Percentiles rank a stretch among this genome's conserved stretches.
Conservation (phyloP, 305 asterid genomes). For the Fraxinus albicans region DNA sequence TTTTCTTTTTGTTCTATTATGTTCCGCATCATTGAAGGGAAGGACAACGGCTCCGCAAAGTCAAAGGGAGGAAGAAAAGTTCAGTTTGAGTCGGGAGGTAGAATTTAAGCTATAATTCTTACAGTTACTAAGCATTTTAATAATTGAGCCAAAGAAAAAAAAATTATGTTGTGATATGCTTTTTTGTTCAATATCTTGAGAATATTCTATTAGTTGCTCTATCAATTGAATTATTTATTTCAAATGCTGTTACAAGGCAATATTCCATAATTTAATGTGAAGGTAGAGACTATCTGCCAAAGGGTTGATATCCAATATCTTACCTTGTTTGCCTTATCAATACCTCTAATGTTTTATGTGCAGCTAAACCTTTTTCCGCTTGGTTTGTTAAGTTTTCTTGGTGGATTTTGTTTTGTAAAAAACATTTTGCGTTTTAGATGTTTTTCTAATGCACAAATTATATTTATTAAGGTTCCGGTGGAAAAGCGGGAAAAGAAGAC, state of each 20-base stretch:
- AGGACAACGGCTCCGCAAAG: conserved; percentile 48
- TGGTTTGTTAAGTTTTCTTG: conserved; percentile 8
- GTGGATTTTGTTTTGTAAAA: conserved; percentile 7
- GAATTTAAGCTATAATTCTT: conserved; percentile 13
- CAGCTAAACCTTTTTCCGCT: background rate
- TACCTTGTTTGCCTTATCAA: conserved; percentile 14
- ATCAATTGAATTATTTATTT: conserved; percentile 13
- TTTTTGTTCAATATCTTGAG: background rate
- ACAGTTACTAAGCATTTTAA: background rate
- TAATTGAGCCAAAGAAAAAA: background rate
- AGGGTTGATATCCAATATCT: conserved; percentile 32
- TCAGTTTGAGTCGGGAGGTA: conserved; percentile 69
- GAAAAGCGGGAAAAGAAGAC: conserved; percentile 61
- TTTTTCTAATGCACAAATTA: conserved; percentile 13
- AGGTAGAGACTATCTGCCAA: conserved; percentile 30
- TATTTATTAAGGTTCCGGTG: conserved; percentile 32
- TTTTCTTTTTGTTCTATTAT: conserved; percentile 4
- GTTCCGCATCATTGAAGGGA: conserved; percentile 42
- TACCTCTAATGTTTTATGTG: conserved; percentile 6
- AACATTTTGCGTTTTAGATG: background rate
- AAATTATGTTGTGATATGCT: background rate
- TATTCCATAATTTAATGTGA: conserved; percentile 48
- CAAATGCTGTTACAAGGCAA: conserved; percentile 24
- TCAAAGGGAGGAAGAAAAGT: conserved; percentile 66
- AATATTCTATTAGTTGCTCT: conserved; percentile 5